Evolutionary conservation across 2,329 filamentous ascomycete species (phyloP).

Genomic region (Conoideocrella luteorostrata): DNA sequence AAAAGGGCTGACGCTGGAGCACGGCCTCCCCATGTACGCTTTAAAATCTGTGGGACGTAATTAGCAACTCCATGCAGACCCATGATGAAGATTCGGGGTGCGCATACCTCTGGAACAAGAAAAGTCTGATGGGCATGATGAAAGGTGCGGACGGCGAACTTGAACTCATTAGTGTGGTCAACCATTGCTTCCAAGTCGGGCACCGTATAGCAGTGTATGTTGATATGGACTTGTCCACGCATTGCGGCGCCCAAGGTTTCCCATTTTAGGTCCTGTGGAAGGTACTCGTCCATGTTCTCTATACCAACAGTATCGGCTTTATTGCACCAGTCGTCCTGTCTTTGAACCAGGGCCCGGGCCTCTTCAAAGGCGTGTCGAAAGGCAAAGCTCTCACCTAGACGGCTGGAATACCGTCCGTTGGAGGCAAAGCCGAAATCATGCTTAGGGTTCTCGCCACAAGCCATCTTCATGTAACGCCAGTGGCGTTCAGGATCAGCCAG

Average conservation of each 20-base stretch:
- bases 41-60: constrained; percentile 37
- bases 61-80: background rate
- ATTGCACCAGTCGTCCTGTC: constrained; percentile 63
- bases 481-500: constrained; percentile 58
- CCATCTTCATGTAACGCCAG: constrained; percentile 73
- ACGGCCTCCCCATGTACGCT: constrained; percentile 47
- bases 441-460: constrained; percentile 66
- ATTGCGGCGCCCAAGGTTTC: constrained; percentile 57
- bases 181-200: constrained; percentile 64
- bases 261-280: constrained; percentile 58
- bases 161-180: constrained; percentile 65
- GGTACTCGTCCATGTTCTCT: constrained; percentile 47
- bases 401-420: constrained; percentile 46
- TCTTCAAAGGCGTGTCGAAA: constrained; percentile 63
- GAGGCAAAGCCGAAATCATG: constrained; percentile 39
- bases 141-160: constrained; percentile 59
- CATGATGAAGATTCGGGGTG: too few relatives aligned
- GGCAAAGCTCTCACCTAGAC: constrained; percentile 63
- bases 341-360: constrained; percentile 47
- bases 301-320: constrained; percentile 45
- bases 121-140: constrained; percentile 65
- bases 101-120: constrained; percentile 53
- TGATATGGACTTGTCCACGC: constrained; percentile 61
- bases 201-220: constrained; percentile 66
- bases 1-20: constrained; percentile 57